phyloP scores from a whole-genome alignment of 257 asterid species.

The Craterostigma plantagineum region DNA sequence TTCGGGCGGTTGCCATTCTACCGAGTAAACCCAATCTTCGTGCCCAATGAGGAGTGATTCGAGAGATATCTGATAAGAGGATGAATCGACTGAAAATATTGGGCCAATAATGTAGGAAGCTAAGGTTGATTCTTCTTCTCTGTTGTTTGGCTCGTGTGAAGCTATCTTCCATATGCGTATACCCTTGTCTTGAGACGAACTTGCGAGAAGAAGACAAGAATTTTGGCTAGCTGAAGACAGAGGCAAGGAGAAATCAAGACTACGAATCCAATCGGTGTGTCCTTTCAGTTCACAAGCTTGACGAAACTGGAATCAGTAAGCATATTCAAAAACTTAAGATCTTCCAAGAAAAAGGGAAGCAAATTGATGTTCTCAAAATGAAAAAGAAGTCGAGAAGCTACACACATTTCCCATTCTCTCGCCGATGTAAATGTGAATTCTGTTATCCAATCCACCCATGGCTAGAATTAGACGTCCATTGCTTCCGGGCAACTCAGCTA shows the following conservation, averaged over 20 bases:
- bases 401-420: conserved; percentile 79
- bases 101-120: conserved; percentile 89
- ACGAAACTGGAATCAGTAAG: conserved; percentile 28
- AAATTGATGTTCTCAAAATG: no score
- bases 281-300: conserved; percentile 85
- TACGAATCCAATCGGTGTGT: conserved; percentile 90
- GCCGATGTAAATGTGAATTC: conserved; percentile 70
- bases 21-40: conserved; percentile 98
- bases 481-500: conserved; percentile 58
- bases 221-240: conserved; percentile 28
- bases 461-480: conserved; percentile 42
- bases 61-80: conserved; percentile 59
- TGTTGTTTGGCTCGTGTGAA: conserved; percentile 15
- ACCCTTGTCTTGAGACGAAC: conserved; percentile 97
- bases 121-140: conserved; percentile 41
- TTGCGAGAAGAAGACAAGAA: conserved; percentile 48
- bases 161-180: conserved; percentile 89
- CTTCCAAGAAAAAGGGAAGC: conserved; percentile 8
- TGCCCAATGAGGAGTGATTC: conserved; percentile 95
- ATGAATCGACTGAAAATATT: conserved; percentile 39
- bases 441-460: conserved; percentile 87
- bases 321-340: conserved; percentile 8
- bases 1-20: conserved; percentile 84
- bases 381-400: conserved; percentile 10
- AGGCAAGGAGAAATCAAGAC: conserved; percentile 85